phyloP scores from a whole-genome alignment of 2,329 filamentous ascomycete genomes.

The Fusarium sambucinum region DNA sequence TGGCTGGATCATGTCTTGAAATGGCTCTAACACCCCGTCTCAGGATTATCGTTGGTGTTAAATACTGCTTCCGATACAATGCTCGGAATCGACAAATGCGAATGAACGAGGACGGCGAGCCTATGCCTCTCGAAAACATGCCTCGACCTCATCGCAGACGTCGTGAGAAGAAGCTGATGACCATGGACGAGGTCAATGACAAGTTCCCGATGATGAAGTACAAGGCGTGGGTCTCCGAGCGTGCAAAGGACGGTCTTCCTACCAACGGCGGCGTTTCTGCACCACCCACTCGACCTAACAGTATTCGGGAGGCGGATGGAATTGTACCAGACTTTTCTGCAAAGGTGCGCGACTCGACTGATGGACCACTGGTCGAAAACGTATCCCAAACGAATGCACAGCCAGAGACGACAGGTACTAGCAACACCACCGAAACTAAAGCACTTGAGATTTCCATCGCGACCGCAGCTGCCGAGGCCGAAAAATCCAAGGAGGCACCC shows the following conservation, averaged over 20 bases:
- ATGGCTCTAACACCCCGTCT: conserved; percentile 46
- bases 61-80: conserved; percentile 99
- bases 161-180: conserved; percentile 98
- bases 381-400: conserved; percentile 32
- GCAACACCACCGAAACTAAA: conserved; percentile 14
- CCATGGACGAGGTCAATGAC: conserved; percentile 98
- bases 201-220: conserved; percentile 97
- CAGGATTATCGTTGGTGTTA: conserved; percentile 99
- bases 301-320: conserved; percentile 75
- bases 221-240: conserved; percentile 89
- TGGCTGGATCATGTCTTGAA: conserved; percentile 47
- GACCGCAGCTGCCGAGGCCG: conserved; percentile 36
- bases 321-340: conserved; percentile 59
- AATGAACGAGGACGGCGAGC: conserved; percentile 83
- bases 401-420: conserved; percentile 32
- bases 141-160: conserved; percentile 85
- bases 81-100: conserved; percentile 87
- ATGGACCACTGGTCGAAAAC: conserved; percentile 54
- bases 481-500: conserved; percentile 41
- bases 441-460: conserved; percentile 36
- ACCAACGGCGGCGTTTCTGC: conserved; percentile 85
- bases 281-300: conserved; percentile 78
- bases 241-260: conserved; percentile 85
- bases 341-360: conserved; percentile 61
- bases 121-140: conserved; percentile 88